These are phyloP conservation scores for Suillus fuscotomentosus DNA, from an alignment of 768 basidiomycete species.

Conservation along the genomic window DNA sequence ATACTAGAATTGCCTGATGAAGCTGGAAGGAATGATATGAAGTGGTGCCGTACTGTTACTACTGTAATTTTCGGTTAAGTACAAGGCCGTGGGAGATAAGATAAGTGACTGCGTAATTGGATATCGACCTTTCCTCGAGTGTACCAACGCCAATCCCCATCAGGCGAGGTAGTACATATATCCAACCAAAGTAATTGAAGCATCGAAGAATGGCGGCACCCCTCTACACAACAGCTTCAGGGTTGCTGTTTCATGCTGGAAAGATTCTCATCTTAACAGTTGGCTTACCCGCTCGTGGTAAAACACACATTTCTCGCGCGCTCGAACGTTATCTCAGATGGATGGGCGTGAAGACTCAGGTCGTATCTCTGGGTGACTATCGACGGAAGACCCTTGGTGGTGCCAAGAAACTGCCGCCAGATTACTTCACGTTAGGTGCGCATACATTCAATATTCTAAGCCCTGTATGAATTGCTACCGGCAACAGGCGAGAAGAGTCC, in stretches of 20 bases:
- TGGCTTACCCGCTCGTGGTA: constrained; percentile 91
- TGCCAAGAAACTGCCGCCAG: constrained; percentile 82
- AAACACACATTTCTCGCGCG: constrained; percentile 95
- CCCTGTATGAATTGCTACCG: background rate
- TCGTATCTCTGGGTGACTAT: constrained; percentile 94
- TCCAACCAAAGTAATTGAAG: background rate
- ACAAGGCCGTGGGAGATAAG: constrained; percentile 1
- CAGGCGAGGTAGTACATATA: background rate
- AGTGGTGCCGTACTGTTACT: background rate
- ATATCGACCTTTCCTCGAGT: background rate
- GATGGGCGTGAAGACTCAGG: constrained; percentile 96
- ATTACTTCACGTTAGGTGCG: constrained; percentile 87
- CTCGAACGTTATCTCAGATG: constrained; percentile 97
- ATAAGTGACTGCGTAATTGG: background rate
- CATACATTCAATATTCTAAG: background rate
- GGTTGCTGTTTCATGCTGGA: constrained; percentile 87
- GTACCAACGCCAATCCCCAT: background rate
- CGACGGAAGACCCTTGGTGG: constrained; percentile 87
- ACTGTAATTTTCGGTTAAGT: background rate
- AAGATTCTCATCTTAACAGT: constrained; percentile 93
- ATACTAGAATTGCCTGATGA: too few relatives aligned
- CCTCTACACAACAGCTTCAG: constrained; percentile 88
- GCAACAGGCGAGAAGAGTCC: constrained; percentile 70
- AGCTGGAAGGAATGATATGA: background rate
- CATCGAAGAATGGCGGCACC: constrained; percentile 80